Conservation (phyloP, 257 asterid genomes). For the Leptodermis oblonga region DNA sequence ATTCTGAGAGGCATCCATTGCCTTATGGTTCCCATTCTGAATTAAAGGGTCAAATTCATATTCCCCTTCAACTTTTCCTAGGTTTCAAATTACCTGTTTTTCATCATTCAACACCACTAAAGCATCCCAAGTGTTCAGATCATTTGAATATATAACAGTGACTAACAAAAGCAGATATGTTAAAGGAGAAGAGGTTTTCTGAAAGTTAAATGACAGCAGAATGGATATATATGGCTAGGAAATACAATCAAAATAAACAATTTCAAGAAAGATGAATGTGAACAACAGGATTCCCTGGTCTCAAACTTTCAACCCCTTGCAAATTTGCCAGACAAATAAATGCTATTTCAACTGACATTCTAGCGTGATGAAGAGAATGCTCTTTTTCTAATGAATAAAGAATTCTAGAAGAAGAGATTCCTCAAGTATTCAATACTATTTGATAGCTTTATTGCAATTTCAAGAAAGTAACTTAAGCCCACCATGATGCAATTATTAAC, state of each 20-base stretch:
- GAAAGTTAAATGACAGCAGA: not conserved
- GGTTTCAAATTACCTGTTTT: not conserved
- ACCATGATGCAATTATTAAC: not conserved
- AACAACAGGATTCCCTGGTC: not conserved
- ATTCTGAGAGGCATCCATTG: not conserved
- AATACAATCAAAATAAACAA: not conserved
- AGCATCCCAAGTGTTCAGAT: not conserved
- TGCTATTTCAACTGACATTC: not conserved
- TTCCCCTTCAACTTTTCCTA: slow-evolving; percentile 1
- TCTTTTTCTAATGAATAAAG: not conserved
- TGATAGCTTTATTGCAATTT: not conserved
- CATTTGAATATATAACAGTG: not conserved
- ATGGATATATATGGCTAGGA: not conserved
- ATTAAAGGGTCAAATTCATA: not conserved
- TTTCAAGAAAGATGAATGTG: not conserved
- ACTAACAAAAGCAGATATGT: not conserved
- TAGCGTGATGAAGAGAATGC: not conserved
- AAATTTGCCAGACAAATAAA: not conserved
- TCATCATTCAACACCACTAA: not conserved
- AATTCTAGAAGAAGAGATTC: not conserved
- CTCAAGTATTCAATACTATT: not conserved
- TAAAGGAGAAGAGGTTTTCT: not conserved
- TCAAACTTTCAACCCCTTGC: not conserved
- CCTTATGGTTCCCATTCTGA: not conserved
- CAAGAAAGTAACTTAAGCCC: not conserved